Base-by-base conservation (phyloP, 2,329 filamentous ascomycete genomes). In the Colletotrichum echinochloae region DNA sequence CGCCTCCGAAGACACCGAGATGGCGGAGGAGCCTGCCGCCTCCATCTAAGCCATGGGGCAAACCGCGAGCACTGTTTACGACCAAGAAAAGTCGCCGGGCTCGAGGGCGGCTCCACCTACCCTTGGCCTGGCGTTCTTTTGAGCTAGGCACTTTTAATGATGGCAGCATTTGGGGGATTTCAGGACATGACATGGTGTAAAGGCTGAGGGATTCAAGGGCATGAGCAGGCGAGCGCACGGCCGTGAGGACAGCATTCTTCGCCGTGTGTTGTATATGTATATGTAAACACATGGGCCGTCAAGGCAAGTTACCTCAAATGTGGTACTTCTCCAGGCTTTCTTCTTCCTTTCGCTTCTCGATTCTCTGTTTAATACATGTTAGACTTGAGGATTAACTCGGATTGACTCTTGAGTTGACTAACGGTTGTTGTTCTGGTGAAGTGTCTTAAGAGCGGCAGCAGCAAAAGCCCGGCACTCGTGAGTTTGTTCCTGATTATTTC, bases 1-100 rank as follows among this genome's bases (percentile, higher is more conserved):
- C 37, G 76, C 81, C 6, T 79, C 79, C 6, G 82, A 83, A 54
- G 85, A 84, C 62, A 81, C 81, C 30, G 84, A 83, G 35, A 81
- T 83, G 75, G 85, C 83, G 23, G 75, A 76, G 28, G 77, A 76
- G 54, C 46, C 39, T 18, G 37, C 49, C 14, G 49, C 35, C 18
- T 23, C 68, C 41, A 46, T 65, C 35, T 71, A 37, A 57, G 28
- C 37, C 26, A 11, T 14, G 23, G 60, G 23, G 52, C n/a, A 54
- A 44, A 20, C 14, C 12, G 16, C 20, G 30, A 18, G 20, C 51
- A n/a, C 11, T 8, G 23, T 33, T 67, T 8, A 46, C 37, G 64
- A 52, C 18, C 18, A 46, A 52, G 46, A 48, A 48, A 59, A 48
- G 41, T 12, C 14, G 18, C n/a, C 57, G 26, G 8, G 39, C 14